Base-by-base conservation (phyloP, 768 basidiomycete species). In the Auricularia sp. region DNA sequence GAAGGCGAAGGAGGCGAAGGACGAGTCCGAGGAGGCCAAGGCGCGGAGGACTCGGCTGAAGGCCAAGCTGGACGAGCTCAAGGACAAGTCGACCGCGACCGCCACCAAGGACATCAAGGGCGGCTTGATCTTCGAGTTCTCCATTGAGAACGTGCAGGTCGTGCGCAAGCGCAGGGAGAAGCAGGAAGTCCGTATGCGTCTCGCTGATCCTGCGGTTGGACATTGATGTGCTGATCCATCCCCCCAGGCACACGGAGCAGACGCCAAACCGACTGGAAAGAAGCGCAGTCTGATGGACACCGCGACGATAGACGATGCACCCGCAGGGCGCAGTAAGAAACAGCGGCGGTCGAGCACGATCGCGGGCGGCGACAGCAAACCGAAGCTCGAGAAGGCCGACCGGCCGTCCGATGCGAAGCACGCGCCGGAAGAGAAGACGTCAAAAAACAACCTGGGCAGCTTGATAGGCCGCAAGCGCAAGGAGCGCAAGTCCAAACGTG, bases 101-200 rank as follows among this genome's bases (percentile, higher is more conserved):
- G 80, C 76, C 65, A 76, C 73, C 18, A 78, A 78, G 56, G 83
- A 77, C 18, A 67, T 69, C 29, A 77, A 68, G 65, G 81, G 81
- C 16, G 76, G 84, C 3, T 74, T 97, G 66, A 87, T 96, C 70
- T 85, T 93, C n/a, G 95, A 98, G 76, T 97, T 97, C 74, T 94
- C 93, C 47, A 93, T 98, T 61, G 94, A 98, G 78, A 98, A 98
- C 71, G 78, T 91, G 21, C 90, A 93, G 75, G 92, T 95, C 36
- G 87, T 94, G 44, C 88, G 89, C 67, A 79, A 92, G 64, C 80
- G 93, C 70, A 80, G 81, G 44, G 81, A 84, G 1, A 79, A 78
- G 63, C 81, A 79, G 66, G 76, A 79, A 62, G 80, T 59, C 8
- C 34, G 56, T 59, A 4, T 60, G 7, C 35, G 11, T 60, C 35